A percentile compares a stretch with the other conserved stretches of the same genome.
Evolutionary conservation across 805 yeast genomes (phyloP).

Genomic region (Wickerhamomyces xylosicus): DNA sequence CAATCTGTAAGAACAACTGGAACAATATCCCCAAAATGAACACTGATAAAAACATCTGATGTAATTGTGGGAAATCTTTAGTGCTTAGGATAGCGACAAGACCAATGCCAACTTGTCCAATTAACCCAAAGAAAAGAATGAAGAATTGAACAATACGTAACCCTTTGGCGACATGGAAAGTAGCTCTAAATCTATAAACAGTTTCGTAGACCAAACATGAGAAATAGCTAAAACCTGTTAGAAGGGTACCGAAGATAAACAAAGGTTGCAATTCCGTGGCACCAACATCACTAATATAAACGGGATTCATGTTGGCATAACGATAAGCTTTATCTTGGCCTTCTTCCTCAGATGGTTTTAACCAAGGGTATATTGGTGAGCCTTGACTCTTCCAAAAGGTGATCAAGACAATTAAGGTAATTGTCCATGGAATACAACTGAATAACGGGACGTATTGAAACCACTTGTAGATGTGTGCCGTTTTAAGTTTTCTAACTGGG

Average conservation of each 20-base stretch:
- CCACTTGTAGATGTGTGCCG: background rate
- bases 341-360: background rate
- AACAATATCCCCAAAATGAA: conserved; percentile 62
- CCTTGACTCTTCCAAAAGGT: background rate
- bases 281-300: conserved; percentile 79
- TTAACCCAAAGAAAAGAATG: conserved; percentile 34
- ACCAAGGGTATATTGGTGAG: background rate
- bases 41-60: conserved; percentile 57
- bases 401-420: no score
- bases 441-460: background rate
- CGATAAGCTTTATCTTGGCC: background rate
- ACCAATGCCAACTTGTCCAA: conserved; percentile 66
- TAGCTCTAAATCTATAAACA: conserved; percentile 42
- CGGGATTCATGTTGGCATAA: conserved; percentile 23
- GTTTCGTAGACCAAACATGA: conserved; percentile 55
- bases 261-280: conserved; percentile 81
- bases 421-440: background rate
- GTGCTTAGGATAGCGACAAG: conserved; percentile 70
- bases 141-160: conserved; percentile 30
- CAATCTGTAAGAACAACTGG: conserved; percentile 32
- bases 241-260: conserved; percentile 67
- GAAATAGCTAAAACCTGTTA: conserved; percentile 68
- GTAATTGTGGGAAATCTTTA: conserved; percentile 40
- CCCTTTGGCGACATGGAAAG: conserved; percentile 20
- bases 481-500: no score